Base-by-base conservation (phyloP, 2,329 filamentous ascomycete genomes). In the Penicillium sp. region DNA sequence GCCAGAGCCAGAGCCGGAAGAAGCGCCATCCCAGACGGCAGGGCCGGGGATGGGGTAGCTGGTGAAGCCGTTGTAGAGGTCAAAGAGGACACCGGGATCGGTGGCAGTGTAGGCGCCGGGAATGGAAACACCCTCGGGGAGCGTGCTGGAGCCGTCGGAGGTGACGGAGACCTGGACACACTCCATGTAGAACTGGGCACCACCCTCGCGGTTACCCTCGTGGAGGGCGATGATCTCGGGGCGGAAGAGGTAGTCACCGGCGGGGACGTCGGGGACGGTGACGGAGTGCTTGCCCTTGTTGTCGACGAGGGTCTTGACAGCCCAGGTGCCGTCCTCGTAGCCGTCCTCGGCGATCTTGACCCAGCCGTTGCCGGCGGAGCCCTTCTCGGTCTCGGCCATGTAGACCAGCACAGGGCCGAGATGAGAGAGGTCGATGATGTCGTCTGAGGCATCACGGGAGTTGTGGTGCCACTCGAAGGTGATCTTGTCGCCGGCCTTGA, bases 391-490 rank as follows among this genome's bases (percentile, higher is more conserved):
- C 8, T 63, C 63, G 6, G 67, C 67, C 59, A 69, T 69, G 67
- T 69, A 69, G 52, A 65, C 63, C 35, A 68, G 29, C 56, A 69
- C 58, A 48, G 67, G 67, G 19, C 67, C 67, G 21, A 53, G 29
- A 56, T 69, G 67, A 26, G 67, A 68, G 11, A 59, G 58, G 51
- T 61, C 67, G 54, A 69, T 69, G 66, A 69, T 68, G 63, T 69
- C 67, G 67, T 69, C 67, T 5, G 63, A 61, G 47, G 31, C 46
- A 30, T 52, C 41, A 11, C 67, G 67, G 58, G 38, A 50, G 58
- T 64, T 48, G 64, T 69, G 67, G 66, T 69, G 67, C 67, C 67
- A 69, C 58, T 69, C 67, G 47, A 69, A 69, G 58, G 67, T 69
- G 58, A 69, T 35, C 61, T 67, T 66, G 64, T 69, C 67, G 15